Base-by-base conservation (phyloP, 176 grass and related monocot species). In the Avena insularis region DNA sequence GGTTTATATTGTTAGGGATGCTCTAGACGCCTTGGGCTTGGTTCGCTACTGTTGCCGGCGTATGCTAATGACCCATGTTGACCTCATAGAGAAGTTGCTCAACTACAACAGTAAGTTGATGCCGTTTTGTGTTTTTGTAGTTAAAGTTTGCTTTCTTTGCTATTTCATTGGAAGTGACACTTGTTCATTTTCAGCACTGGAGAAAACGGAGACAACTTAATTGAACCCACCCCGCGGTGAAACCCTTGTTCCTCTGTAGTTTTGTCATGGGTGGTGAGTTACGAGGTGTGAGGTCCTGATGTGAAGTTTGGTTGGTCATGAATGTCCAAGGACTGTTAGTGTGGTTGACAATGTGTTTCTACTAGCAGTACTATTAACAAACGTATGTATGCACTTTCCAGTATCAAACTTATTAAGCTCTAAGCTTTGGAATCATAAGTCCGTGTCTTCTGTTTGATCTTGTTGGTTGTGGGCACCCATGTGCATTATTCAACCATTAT, bases 1-100 rank as follows among this genome's bases (percentile, higher is more conserved):
- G 61, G 4, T 65, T 12, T 70, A 56, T 78, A 3, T 88, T 88
- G 15, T 12, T 77, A 98, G 96, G 36, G 96, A 98, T 95, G 96
- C 96, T 85, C 51, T 98, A 31, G 96, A 98, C 85, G 91, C 91
- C 60, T 82, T 98, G 92, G 86, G 90, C 43, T 87, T 95, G 81
- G 92, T 94, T 13, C 93, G 96, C 46, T 98, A 98, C 79, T 98
- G 96, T 85, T 98, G 96, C 75, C 81, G 96, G 81, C 81, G 90
- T 67, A 98, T 98, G 96, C 93, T 98, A 25, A 98, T 98, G 96
- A 98, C 96, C 60, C 96, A 98, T 95, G 96, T 98, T 79, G 96
- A 98, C 69, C 96, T 95, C 75, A 98, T 95, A 0, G 93, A 98
- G 69, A 98, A 98, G 84, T 84, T 98, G 79, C 93, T 98, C 31